Percentiles rank a stretch among this genome's conserved stretches.
Conservation (phyloP, 1,139 yeast species). For the Yamadazyma triangularis region DNA sequence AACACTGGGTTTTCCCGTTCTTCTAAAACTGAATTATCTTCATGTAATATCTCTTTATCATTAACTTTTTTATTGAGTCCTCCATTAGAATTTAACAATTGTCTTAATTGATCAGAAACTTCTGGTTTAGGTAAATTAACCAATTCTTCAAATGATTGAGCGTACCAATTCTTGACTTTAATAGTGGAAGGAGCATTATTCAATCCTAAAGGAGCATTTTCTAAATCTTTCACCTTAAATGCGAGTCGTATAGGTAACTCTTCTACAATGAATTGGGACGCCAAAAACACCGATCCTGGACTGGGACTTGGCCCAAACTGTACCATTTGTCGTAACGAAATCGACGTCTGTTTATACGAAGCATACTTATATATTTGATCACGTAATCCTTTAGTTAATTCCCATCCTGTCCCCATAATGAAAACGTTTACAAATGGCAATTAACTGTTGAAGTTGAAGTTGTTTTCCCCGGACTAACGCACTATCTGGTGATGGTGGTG, state of each 20-base stretch:
- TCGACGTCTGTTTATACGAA: constrained; percentile 75
- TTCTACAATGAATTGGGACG: constrained; percentile 80
- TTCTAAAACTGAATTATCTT: constrained; percentile 13
- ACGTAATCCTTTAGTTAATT: constrained; percentile 34
- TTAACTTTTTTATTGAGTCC: constrained; percentile 5
- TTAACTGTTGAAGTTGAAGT: too few species aligned
- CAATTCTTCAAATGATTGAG: constrained; percentile 83
- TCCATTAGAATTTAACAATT: constrained; percentile 26
- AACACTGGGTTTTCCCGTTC: constrained; percentile 27
- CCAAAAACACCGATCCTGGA: constrained; percentile 76
- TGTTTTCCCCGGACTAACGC: constrained; percentile 2
- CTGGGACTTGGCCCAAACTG: constrained; percentile 79
- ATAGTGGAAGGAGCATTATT: constrained; percentile 69
- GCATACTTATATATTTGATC: constrained; percentile 56
- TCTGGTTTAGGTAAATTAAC: constrained; percentile 51
- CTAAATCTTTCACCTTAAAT: constrained; percentile 80
- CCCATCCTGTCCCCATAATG: constrained; percentile 47
- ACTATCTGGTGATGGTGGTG: too few species aligned
- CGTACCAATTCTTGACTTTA: constrained; percentile 84
- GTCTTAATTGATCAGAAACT: constrained; percentile 34
- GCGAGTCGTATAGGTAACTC: constrained; percentile 87
- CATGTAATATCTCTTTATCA: constrained; percentile 12
- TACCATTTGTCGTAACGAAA: constrained; percentile 86
- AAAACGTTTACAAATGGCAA: too few species aligned
- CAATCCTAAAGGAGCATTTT: constrained; percentile 72